These are phyloP conservation scores for Oryza glaberrima DNA, from an alignment of 176 grass and related monocot species.

Conservation along the genomic window DNA sequence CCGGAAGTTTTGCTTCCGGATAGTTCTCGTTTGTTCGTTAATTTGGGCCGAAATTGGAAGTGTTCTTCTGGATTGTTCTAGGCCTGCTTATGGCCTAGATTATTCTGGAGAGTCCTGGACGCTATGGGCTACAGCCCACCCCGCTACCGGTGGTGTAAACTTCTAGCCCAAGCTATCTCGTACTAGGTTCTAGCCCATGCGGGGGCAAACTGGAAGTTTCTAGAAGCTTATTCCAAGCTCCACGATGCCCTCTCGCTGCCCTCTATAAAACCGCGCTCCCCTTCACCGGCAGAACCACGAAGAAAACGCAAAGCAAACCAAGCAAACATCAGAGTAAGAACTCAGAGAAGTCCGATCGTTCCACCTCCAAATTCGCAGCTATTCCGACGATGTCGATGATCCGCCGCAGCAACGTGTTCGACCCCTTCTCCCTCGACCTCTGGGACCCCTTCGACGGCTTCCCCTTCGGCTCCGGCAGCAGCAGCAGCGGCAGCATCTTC, in stretches of 20 bases:
- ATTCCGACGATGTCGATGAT: neutral
- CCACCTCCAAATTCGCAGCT: neutral
- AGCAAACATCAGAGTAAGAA: no score
- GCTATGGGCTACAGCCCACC: neutral
- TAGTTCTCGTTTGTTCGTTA: neutral
- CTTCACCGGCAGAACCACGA: neutral
- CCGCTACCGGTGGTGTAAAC: neutral
- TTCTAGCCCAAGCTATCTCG: neutral
- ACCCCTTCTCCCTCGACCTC: slow-evolving; percentile 23
- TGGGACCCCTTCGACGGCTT: slow-evolving; percentile 19
- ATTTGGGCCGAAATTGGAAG: neutral
- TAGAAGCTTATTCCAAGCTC: neutral
- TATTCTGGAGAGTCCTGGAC: neutral
- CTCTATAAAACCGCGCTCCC: neutral
- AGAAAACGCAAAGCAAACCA: neutral
- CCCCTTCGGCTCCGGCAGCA: no score
- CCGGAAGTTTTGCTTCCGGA: neutral
- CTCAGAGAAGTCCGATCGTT: no score
- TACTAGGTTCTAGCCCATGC: neutral
- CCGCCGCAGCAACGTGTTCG: slow-evolving; percentile 40
- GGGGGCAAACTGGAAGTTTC: neutral
- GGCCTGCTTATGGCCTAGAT: neutral
- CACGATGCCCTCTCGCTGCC: neutral
- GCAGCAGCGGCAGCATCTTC: slow-evolving; percentile 6
- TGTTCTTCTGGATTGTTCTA: neutral